A percentile compares a stretch with the other conserved stretches of the same genome.
These are phyloP conservation scores for Fusarium succisae DNA, from an alignment of 2,329 filamentous ascomycete species.

Conservation along the genomic window DNA sequence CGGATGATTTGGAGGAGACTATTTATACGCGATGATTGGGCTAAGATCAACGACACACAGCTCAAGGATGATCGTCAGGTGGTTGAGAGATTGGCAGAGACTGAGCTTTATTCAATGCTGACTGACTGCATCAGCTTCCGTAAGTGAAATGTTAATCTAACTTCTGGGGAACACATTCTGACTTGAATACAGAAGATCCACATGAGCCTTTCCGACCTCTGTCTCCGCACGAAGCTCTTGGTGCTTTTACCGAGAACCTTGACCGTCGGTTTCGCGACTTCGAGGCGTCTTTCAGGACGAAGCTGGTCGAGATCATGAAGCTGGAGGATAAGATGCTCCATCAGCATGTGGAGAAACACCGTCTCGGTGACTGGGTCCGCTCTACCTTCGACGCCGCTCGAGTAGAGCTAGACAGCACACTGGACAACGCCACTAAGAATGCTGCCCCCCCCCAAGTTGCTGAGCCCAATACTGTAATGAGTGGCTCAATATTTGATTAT, in stretches of 20 bases:
- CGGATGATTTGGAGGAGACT: constrained; percentile 86
- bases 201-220: constrained; percentile 56
- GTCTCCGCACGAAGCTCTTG: constrained; percentile 63
- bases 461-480: constrained; percentile 9
- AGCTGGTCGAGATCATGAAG: constrained; percentile 76
- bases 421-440: constrained; percentile 46
- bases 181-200: constrained; percentile 51
- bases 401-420: constrained; percentile 45
- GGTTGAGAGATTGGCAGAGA: constrained; percentile 68
- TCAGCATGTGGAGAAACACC: constrained; percentile 71
- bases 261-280: constrained; percentile 68
- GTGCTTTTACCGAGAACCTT: constrained; percentile 69
- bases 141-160: constrained; percentile 54
- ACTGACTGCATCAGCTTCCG: constrained; percentile 70
- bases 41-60: constrained; percentile 78
- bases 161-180: constrained; percentile 36
- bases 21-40: constrained; percentile 87
- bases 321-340: constrained; percentile 75
- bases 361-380: constrained; percentile 74
- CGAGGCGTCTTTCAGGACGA: constrained; percentile 71
- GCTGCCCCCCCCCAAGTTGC: neutral
- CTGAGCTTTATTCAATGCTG: constrained; percentile 74
- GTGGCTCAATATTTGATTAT: constrained; percentile 34
- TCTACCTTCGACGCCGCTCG: constrained; percentile 52
- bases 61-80: constrained; percentile 77